phyloP scores from a whole-genome alignment of 139 green algal genomes.

The Gonium pectorale region DNA sequence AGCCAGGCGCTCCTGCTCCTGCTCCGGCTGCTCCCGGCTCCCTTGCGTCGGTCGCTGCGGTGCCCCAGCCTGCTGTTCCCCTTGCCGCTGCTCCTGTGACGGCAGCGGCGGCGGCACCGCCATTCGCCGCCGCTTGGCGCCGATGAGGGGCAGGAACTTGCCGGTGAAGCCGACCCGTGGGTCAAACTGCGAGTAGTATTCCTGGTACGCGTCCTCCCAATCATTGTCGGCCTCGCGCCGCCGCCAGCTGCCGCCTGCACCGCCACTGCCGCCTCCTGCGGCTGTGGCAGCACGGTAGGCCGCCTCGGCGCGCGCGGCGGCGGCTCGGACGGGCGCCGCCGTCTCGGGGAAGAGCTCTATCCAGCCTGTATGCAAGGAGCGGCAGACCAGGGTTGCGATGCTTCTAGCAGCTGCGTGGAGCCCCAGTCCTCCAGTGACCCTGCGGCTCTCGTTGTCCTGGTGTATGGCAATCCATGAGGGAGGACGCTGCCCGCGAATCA shows the following conservation, averaged over 20 bases:
- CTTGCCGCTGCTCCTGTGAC: background rate
- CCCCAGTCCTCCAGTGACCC: too few species aligned
- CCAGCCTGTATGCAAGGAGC: slow-evolving; percentile 43
- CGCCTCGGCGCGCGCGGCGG: background rate
- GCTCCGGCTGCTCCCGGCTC: background rate
- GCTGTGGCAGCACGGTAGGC: background rate
- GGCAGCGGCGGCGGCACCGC: background rate
- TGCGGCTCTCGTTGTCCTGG: too few species aligned
- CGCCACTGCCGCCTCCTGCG: background rate
- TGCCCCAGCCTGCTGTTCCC: background rate
- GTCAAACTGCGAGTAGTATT: slow-evolving; percentile 36
- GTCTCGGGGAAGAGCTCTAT: slow-evolving; percentile 27
- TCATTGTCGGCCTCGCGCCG: background rate
- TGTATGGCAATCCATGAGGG: too few species aligned
- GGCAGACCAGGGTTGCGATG: too few species aligned
- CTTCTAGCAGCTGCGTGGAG: too few species aligned
- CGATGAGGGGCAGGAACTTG: slow-evolving; percentile 1
- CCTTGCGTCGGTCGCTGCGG: background rate
- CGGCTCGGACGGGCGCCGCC: background rate
- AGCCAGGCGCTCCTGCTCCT: background rate
- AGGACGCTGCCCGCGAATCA: too few species aligned
- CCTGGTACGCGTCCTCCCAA: slow-evolving; percentile 12
- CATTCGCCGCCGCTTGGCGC: slow-evolving; percentile 27
- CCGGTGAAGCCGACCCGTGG: slow-evolving; percentile 34
- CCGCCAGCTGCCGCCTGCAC: background rate